phyloP scores from a whole-genome alignment of 2,329 filamentous ascomycete species.

The Paracoccidioides brasiliensis region DNA sequence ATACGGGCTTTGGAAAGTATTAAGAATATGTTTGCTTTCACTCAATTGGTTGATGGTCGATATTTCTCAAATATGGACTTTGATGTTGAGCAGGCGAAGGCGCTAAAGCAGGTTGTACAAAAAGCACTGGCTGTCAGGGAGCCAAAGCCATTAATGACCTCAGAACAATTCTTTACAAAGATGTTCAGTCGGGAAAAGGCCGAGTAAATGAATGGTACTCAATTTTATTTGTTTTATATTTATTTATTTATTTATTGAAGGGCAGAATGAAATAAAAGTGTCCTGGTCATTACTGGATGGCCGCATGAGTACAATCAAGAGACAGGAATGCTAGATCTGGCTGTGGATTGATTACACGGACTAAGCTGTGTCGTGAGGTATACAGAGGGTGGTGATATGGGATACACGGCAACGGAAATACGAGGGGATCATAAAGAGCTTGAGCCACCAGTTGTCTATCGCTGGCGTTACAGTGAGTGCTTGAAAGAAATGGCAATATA shows the following conservation, averaged over 20 bases:
- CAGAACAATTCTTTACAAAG: background rate
- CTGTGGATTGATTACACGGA: no score
- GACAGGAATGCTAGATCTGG: no score
- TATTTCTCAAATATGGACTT: slow-evolving; percentile 1
- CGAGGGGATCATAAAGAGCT: no score
- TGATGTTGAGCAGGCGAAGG: background rate
- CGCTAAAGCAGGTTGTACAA: background rate
- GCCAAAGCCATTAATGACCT: background rate
- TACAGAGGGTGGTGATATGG: no score
- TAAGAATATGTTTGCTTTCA: background rate
- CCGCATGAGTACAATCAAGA: no score
- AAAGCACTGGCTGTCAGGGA: background rate
- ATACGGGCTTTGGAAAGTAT: background rate
- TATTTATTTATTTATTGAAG: background rate
- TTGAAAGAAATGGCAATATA: no score
- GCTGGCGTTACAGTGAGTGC: no score
- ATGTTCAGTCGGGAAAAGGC: background rate
- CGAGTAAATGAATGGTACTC: background rate
- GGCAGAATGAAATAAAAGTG: background rate
- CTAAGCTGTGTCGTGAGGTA: no score
- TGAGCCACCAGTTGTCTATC: no score
- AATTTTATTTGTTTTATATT: no score
- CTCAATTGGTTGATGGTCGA: background rate
- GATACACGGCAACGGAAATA: no score
- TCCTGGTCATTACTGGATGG: no score